Evolutionary conservation across 495 filamentous ascomycete species (phyloP).

Genomic region (Aspergillus wentii): DNA sequence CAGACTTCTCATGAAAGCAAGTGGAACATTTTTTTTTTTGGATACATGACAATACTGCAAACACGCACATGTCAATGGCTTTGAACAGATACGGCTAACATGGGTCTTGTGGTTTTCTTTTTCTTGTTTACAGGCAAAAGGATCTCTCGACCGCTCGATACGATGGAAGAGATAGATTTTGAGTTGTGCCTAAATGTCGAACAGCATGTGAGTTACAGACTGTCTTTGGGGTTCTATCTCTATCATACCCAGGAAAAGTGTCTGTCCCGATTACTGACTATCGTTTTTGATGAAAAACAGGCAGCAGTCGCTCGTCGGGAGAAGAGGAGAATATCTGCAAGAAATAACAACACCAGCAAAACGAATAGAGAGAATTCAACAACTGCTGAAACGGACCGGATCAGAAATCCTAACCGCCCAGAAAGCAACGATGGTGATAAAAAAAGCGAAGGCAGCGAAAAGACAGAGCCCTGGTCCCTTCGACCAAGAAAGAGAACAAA

Average conservation of each 20-base stretch:
- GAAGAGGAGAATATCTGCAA: background rate
- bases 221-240: background rate
- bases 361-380: background rate
- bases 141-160: background rate
- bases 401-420: background rate
- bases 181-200: slow-evolving; percentile 16
- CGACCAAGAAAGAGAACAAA: background rate
- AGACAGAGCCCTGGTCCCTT: background rate
- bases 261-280: background rate
- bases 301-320: background rate
- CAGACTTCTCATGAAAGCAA: no score
- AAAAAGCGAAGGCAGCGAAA: background rate
- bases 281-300: background rate
- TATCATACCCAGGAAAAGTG: no score
- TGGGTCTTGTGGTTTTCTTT: no score
- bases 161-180: slow-evolving; percentile 15
- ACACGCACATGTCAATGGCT: no score
- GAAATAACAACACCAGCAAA: background rate
- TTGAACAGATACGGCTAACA: no score
- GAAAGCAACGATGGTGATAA: background rate
- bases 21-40: no score
- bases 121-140: no score
- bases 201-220: slow-evolving; percentile 14
- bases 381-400: background rate
- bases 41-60: no score